phyloP scores from a whole-genome alignment of 2,329 filamentous ascomycete species.

The Fusarium sp. region DNA sequence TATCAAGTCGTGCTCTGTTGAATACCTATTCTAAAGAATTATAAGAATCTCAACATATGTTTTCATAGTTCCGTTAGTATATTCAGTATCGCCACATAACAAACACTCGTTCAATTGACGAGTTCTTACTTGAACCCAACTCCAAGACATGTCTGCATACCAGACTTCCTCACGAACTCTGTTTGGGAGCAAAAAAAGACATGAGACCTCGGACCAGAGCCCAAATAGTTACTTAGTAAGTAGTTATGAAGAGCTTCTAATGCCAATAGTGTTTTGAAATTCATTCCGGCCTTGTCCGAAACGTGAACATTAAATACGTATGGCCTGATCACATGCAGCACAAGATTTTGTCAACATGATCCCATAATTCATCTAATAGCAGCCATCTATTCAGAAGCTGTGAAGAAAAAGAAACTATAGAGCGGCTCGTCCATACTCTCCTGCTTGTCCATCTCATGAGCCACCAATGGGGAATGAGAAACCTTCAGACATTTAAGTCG shows the following conservation, averaged over 20 bases:
- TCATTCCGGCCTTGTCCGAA: background rate
- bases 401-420: constrained; percentile 36
- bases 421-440: constrained; percentile 39
- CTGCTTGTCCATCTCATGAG: constrained; percentile 31
- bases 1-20: background rate
- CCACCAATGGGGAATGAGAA: background rate
- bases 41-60: background rate
- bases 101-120: background rate
- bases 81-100: background rate
- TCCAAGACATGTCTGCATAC: background rate
- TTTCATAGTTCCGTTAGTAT: background rate
- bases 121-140: background rate
- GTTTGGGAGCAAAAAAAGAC: background rate
- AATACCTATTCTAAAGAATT: background rate
- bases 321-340: background rate
- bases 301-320: background rate
- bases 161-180: background rate
- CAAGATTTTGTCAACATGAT: background rate
- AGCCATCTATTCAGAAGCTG: constrained; percentile 44
- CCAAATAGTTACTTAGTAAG: background rate
- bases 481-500: background rate
- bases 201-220: background rate
- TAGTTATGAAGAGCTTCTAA: background rate
- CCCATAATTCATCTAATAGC: constrained; percentile 25
- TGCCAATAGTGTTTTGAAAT: background rate